These are phyloP conservation scores for Cyclotella distinguenda DNA, from an alignment of 108 stramenopile genomes.

Conservation along the genomic window DNA sequence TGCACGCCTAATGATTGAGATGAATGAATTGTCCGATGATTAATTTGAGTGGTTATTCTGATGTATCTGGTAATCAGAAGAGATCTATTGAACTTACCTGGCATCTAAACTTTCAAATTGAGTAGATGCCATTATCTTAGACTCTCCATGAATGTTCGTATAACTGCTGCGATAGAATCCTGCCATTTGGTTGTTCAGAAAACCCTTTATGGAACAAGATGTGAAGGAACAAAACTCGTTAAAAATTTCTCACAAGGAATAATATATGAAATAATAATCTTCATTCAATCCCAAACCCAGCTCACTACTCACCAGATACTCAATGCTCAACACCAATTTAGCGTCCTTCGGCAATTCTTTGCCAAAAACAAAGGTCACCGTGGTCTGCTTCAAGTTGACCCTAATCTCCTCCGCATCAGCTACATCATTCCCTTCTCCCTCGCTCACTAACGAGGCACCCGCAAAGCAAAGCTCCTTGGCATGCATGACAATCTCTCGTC, in stretches of 20 bases:
- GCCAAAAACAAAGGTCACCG: constrained; percentile 73
- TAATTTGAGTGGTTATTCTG: not conserved
- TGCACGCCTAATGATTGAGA: constrained; percentile 51
- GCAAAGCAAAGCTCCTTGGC: constrained; percentile 84
- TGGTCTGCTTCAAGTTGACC: constrained; percentile 69
- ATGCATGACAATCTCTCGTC: constrained; percentile 76
- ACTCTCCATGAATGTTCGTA: constrained; percentile 76
- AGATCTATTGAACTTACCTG: constrained; percentile 5
- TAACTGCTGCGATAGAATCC: constrained; percentile 94
- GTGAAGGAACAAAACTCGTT: constrained; percentile 38
- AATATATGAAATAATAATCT: not conserved
- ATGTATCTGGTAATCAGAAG: not conserved
- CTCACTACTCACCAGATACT: constrained; percentile 27
- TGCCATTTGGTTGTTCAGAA: constrained; percentile 94
- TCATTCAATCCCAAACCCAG: not conserved
- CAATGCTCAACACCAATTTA: constrained; percentile 57
- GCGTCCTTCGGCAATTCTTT: constrained; percentile 46
- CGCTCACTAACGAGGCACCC: constrained; percentile 47
- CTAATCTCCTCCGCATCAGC: constrained; percentile 47
- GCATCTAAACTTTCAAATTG: constrained; percentile 98
- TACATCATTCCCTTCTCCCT: constrained; percentile 1
- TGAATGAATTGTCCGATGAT: not conserved
- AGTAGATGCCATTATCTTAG: constrained; percentile 90
- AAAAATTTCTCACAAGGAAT: not conserved
- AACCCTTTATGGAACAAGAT: constrained; percentile 61